Evolutionary conservation across 805 yeast genomes (phyloP).

Genomic region (Hanseniaspora mollemarum): DNA sequence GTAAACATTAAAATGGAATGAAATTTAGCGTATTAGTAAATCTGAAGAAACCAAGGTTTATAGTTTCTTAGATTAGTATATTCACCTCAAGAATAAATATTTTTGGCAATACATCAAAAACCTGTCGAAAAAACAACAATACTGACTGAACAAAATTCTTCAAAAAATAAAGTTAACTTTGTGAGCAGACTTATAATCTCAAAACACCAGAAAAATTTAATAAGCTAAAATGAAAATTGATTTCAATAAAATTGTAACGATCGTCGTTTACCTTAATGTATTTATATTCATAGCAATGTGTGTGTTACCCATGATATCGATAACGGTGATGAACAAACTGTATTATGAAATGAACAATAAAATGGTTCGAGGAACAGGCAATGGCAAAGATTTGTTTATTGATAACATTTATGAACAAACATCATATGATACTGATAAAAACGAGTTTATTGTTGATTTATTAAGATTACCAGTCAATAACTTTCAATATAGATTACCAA

Average conservation of each 20-base stretch:
- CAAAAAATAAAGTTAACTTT: too few species aligned
- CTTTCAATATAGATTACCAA: conserved; percentile 13
- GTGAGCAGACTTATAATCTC: not conserved
- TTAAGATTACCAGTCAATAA: conserved; percentile 1
- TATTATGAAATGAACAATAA: conserved; percentile 7
- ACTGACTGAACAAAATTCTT: too few species aligned
- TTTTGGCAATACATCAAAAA: too few species aligned
- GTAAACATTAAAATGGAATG: too few species aligned
- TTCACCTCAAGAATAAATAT: too few species aligned
- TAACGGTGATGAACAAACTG: conserved; percentile 2
- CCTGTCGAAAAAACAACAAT: too few species aligned
- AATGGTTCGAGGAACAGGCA: not conserved
- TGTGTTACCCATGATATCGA: conserved; percentile 2
- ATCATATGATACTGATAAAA: not conserved
- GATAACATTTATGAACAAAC: not conserved
- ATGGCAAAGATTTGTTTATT: not conserved
- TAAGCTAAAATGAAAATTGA: conserved; percentile 6
- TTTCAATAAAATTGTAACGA: not conserved
- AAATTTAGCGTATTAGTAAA: too few species aligned
- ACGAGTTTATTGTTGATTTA: not conserved
- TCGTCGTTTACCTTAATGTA: not conserved
- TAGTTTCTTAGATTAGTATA: too few species aligned
- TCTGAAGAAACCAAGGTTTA: too few species aligned
- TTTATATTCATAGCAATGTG: not conserved
- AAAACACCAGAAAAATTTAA: not conserved